phyloP scores from a whole-genome alignment of 768 basidiomycete species.

The Sarcodon sp. region DNA sequence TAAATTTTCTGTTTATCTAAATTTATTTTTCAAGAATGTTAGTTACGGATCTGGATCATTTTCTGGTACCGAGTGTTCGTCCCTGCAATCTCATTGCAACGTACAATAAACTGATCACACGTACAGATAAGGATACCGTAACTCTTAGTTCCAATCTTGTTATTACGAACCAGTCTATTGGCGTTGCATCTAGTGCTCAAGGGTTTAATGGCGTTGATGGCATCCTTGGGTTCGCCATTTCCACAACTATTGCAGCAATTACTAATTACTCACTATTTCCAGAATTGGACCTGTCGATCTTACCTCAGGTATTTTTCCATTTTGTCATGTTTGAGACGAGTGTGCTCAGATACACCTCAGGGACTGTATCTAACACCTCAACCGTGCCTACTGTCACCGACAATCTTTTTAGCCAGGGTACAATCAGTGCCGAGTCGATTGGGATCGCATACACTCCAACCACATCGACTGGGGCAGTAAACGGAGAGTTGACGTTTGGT shows the following conservation, averaged over 20 bases:
- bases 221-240: constrained; percentile 27
- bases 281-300: constrained; percentile 37
- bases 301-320: constrained; percentile 11
- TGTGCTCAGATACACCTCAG: background rate
- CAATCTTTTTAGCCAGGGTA: constrained; percentile 35
- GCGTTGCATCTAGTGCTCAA: constrained; percentile 27
- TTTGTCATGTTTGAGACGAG: no score
- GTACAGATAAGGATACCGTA: constrained; percentile 32
- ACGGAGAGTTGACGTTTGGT: constrained; percentile 12
- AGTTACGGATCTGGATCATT: constrained; percentile 43
- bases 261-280: constrained; percentile 9
- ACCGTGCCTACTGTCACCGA: constrained; percentile 44
- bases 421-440: constrained; percentile 30
- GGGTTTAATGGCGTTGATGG: constrained; percentile 38
- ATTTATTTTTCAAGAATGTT: constrained; percentile 22
- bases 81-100: constrained; percentile 4
- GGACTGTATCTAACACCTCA: constrained; percentile 25
- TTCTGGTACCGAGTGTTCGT: constrained; percentile 36
- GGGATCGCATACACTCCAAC: constrained; percentile 43
- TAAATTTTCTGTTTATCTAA: constrained; percentile 14
- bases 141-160: constrained; percentile 26
- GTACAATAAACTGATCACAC: constrained; percentile 4
- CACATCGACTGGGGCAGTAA: constrained; percentile 9
- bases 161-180: constrained; percentile 34
- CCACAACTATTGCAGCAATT: background rate